Evolutionary conservation across 768 basidiomycete species (phyloP), one percentile per base, ranked within the genome.

Genomic region (Cystofilobasidium macerans): DNA sequence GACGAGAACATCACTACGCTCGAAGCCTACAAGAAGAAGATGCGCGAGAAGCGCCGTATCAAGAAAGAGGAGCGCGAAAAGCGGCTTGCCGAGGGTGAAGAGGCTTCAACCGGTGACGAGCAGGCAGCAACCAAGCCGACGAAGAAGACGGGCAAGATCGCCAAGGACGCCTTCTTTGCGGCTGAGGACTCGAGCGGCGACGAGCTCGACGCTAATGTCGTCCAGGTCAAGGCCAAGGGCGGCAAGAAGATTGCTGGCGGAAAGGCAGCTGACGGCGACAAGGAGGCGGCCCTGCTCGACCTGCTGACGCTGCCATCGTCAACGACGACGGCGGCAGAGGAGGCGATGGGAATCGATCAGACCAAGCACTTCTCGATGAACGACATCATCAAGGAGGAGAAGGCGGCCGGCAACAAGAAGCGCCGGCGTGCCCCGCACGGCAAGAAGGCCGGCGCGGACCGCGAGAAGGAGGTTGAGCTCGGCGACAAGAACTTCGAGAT

Each of bases 341-440:
- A 33, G 36, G 57, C 43, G 1, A 38, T 66, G 69, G 48, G 68
- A 28, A 70, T 79, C 6, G 84, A 85, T 51, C 73, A 73, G 68
- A 80, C 83, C 3, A 81, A 83, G 56, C 92, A 95, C 75, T 98
- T 98, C 77, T 84, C 91, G 72, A 85, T 95, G 81, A 87, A 87
- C 73, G 84, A 88, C 26, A 84, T 95, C 26, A 76, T 95, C 66
- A 89, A 87, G 74, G 84, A 88, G 0, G 93, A 95, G 76, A 95
- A 89, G 77, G 43, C 26, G 11, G 70, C 77, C n/a, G 71, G 72
- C 22, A 75, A 74, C 65, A 74, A 75, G 70, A 83, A 82, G 74
- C 70, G 70, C 26, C 77, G 74, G 69, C 74, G 71, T 38, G 59
- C 7, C 30, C 61, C 61, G n/a, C 61, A 68, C 35, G 56, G 62